Evolutionary conservation across 192 early-diverging fungal genomes (phyloP), one percentile per base, ranked within the genome.

Genomic region (Coemansia sp.): DNA sequence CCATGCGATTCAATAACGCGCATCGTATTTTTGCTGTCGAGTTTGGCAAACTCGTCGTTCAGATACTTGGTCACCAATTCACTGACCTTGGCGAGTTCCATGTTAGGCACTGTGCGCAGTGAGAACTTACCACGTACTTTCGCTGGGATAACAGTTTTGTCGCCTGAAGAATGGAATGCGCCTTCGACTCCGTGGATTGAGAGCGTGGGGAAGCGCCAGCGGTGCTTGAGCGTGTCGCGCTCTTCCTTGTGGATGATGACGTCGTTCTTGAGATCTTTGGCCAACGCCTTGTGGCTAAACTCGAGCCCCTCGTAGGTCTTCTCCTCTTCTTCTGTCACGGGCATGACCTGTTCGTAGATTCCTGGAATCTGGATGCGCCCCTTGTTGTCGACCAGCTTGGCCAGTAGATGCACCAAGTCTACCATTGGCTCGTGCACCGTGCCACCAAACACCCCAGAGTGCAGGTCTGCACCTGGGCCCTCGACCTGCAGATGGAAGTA

Each of bases 351-450:
- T 77, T 98, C 94, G 80, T 89, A 85, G 69, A 96, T 91, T 56
- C 94, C 94, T 23, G 95, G 93, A 55, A 98, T 83, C 53, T 93
- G 85, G 69, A 98, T 97, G 74, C 89, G 85, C 56, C 97, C 97
- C 62, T 91, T 74, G 49, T 87, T 87, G 32, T 84, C 81, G 56
- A 97, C 94, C 56, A 98, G 84, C 72, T 85, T 91, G 67, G 83
- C 74, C 85, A 98, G 87, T 54, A 98, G 67, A 48, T 84, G 72
- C 68, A 93, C 76, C 64, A 98, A 82, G 76, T 98, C 97, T 31
- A 92, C 92, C 97, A 98, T 98, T 56, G 97, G 97, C 83, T 98
- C 97, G 74, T 98, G 94, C 58, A 97, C 86, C 22, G 89, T 91
- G 58, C 90, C 90, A 69, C 93, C 93, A 84, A 94, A 96, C 25